Evolutionary conservation across 148 eudicot genomes (phyloP).

Genomic region (Beta vulgaris): DNA sequence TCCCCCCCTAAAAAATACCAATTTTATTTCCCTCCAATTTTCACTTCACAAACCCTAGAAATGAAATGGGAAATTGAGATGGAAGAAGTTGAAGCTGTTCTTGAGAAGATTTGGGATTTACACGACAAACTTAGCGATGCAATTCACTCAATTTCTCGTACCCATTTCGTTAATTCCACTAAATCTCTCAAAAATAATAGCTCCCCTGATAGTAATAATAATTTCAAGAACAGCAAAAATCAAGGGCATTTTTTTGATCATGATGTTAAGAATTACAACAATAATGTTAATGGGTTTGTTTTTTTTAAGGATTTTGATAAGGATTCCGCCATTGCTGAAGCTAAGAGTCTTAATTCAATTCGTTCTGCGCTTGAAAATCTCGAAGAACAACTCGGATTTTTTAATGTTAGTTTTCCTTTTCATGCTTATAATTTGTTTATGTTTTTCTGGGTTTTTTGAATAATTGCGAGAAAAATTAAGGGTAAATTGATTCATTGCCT

Average conservation of each 20-base stretch:
- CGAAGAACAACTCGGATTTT: slow-evolving; percentile 88
- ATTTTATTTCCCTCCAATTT: slow-evolving; percentile 24
- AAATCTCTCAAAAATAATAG: slow-evolving; percentile 37
- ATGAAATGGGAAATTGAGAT: slow-evolving; percentile 67
- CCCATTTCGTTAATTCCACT: slow-evolving; percentile 64
- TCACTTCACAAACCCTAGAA: not conserved
- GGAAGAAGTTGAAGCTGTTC: slow-evolving; percentile 62
- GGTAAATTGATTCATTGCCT: too few relatives aligned
- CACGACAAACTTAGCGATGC: slow-evolving; percentile 97
- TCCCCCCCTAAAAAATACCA: not conserved
- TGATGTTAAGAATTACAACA: slow-evolving; percentile 1
- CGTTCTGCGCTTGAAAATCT: slow-evolving; percentile 87
- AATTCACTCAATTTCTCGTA: slow-evolving; percentile 71
- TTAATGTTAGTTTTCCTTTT: slow-evolving; percentile 54
- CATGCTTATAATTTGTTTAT: not conserved
- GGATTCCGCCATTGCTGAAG: slow-evolving; percentile 65
- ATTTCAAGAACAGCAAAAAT: slow-evolving; percentile 1
- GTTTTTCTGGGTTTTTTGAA: not conserved
- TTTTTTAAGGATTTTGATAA: slow-evolving; percentile 63
- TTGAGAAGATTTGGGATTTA: slow-evolving; percentile 86
- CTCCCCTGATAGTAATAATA: not conserved
- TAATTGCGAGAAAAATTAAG: not conserved
- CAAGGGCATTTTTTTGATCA: slow-evolving; percentile 5
- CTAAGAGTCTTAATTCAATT: slow-evolving; percentile 76
- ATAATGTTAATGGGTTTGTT: slow-evolving; percentile 45